A percentile compares a stretch with the other conserved stretches of the same genome.
phyloP scores from a whole-genome alignment of 1,284 basidiomycete species.

The Ustilago curta region DNA sequence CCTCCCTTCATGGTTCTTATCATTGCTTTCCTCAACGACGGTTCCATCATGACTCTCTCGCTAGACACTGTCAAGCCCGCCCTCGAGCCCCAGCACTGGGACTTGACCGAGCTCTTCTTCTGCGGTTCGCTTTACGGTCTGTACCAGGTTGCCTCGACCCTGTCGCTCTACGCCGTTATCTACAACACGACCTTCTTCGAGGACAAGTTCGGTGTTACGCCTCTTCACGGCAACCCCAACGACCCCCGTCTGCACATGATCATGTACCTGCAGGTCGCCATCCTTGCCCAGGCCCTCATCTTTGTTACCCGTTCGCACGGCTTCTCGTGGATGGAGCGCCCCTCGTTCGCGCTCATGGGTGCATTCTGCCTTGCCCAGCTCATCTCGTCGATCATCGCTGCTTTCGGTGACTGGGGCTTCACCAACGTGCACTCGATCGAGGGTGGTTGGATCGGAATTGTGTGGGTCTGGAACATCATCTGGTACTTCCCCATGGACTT shows the following conservation, averaged over 20 bases:
- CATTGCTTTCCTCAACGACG: slow-evolving; percentile 95
- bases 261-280: slow-evolving; percentile 91
- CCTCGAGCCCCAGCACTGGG: slow-evolving; percentile 88
- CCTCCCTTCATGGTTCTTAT: slow-evolving; percentile 99
- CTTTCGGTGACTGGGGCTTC: slow-evolving; percentile 76
- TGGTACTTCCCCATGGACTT: slow-evolving; percentile 95
- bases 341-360: slow-evolving; percentile 85
- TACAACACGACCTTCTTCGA: slow-evolving; percentile 90
- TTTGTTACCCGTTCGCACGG: slow-evolving; percentile 95
- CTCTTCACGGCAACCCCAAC: slow-evolving; percentile 70
- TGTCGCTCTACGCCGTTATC: slow-evolving; percentile 77
- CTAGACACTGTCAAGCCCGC: slow-evolving; percentile 96
- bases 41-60: slow-evolving; percentile 97
- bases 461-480: slow-evolving; percentile 82
- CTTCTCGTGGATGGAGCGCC: slow-evolving; percentile 98
- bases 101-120: slow-evolving; percentile 93
- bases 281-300: slow-evolving; percentile 97
- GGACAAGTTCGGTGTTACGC: slow-evolving; percentile 81
- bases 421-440: slow-evolving; percentile 54
- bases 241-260: slow-evolving; percentile 74
- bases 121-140: slow-evolving; percentile 94
- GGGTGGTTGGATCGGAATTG: slow-evolving; percentile 90
- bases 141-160: slow-evolving; percentile 90
- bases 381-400: slow-evolving; percentile 93
- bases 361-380: slow-evolving; percentile 95